These are phyloP conservation scores for Aspergillus sp. DNA, from an alignment of 2,329 filamentous ascomycete genomes.

Conservation along the genomic window DNA sequence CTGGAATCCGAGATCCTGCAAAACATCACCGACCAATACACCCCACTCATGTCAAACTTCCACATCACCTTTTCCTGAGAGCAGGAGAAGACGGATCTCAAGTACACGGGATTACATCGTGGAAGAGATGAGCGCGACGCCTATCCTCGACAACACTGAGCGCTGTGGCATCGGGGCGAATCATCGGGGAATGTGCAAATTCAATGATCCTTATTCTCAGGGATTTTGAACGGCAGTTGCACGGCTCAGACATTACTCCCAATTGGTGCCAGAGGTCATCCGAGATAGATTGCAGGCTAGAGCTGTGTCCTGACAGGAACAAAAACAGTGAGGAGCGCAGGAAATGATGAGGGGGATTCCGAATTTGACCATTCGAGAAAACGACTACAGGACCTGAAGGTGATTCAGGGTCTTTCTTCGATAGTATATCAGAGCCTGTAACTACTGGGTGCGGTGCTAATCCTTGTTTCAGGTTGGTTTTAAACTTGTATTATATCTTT, in stretches of 20 bases:
- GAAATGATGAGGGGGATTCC: too few species aligned
- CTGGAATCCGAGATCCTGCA: constrained; percentile 38
- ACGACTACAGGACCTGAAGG: too few species aligned
- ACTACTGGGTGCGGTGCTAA: too few species aligned
- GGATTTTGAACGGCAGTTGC: constrained; percentile 21
- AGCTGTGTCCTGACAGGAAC: too few species aligned
- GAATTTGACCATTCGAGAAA: too few species aligned
- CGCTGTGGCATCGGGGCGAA: constrained; percentile 28
- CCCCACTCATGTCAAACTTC: constrained; percentile 32
- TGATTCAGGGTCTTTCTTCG: too few species aligned
- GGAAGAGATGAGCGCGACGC: constrained; percentile 23
- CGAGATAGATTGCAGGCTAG: neutral
- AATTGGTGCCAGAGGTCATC: constrained; percentile 1
- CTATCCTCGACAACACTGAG: constrained; percentile 31
- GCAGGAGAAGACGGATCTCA: constrained; percentile 31
- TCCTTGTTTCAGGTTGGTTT: too few species aligned
- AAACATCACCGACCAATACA: constrained; percentile 36
- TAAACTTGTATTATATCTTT: too few species aligned
- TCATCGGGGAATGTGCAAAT: constrained; percentile 27
- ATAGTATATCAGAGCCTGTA: too few species aligned
- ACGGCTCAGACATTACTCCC: constrained; percentile 4
- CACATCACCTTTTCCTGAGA: constrained; percentile 39
- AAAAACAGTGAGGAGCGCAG: too few species aligned
- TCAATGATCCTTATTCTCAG: constrained; percentile 17
- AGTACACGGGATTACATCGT: constrained; percentile 30